Evolutionary conservation across 1,139 yeast genomes (phyloP), one percentile per base, ranked within the genome.

Genomic region (Candida sojae): DNA sequence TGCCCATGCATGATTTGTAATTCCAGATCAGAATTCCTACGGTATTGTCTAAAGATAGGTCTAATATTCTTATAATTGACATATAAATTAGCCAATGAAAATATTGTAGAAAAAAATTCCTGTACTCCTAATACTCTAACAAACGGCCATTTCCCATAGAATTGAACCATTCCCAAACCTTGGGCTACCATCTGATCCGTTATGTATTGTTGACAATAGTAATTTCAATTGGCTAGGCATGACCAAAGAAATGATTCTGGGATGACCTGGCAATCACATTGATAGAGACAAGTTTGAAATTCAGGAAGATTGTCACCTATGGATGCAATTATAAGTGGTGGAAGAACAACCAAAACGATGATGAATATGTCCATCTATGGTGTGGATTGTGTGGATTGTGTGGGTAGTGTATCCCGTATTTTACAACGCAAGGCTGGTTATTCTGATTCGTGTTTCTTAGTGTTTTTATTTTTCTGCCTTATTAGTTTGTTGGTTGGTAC

Each of bases 111-210:
- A 42, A 66, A 64, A 32, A 73, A 39, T 53, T 75, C 80, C 34
- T 75, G 75, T 23, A 71, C 58, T 1, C 79, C 79, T 13, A 66
- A 57, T 2, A 73, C 56, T 40, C 78, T 57, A 9, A 47, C 50
- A 51, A 75, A 75, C 3, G 80, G 80, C 80, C 80, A 75, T 53
- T 75, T 75, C 7, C 80, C 80, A 48, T 66, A 63, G 52, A 73
- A 75, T 50, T 75, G 77, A 10, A 74, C 76, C 60, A 70, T 60
- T 2, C 64, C 63, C 11, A 57, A 52, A 2, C 64, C 63, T 0
- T 48, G 39, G 6, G 28, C 29, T 21, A 50, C 46, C 31, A 77
- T 54, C 26, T 53, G 53, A 31, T 62, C 57, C 4, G 76, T 70
- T 32, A 74, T 56, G 10, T 64, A 52, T 51, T 72, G 79, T 51